phyloP scores from a whole-genome alignment of 805 yeast species.

The Jamesozyma jinghongensis region DNA sequence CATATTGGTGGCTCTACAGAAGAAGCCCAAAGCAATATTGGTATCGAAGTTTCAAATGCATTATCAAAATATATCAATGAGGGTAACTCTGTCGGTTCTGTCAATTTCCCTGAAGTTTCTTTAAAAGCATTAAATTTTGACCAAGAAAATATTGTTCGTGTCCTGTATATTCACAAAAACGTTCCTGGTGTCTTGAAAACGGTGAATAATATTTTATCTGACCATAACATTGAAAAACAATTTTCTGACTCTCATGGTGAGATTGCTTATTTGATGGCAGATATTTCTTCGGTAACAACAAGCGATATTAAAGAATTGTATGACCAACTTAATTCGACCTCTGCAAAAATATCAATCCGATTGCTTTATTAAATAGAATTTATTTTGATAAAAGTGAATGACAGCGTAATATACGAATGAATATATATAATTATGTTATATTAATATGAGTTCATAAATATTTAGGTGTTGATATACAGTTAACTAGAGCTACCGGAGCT shows the following conservation, averaged over 20 bases:
- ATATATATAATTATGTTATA: too few relatives aligned
- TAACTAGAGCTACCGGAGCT: too few relatives aligned
- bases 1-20: conserved; percentile 98
- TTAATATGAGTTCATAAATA: too few relatives aligned
- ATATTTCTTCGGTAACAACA: conserved; percentile 72
- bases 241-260: conserved; percentile 92
- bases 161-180: conserved; percentile 89
- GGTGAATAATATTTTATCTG: conserved; percentile 87
- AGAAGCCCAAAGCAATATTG: conserved; percentile 96
- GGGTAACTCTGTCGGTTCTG: conserved; percentile 90
- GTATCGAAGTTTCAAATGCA: conserved; percentile 82
- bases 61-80: conserved; percentile 86
- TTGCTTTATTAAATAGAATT: conserved; percentile 53
- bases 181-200: conserved; percentile 97
- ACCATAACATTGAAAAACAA: conserved; percentile 94
- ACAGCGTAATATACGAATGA: too few relatives aligned
- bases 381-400: too few relatives aligned
- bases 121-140: conserved; percentile 78
- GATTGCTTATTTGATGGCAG: conserved; percentile 95
- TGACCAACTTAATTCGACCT: conserved; percentile 76
- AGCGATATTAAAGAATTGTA: conserved; percentile 76
- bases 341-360: conserved; percentile 83
- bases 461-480: too few relatives aligned
- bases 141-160: conserved; percentile 80
- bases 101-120: conserved; percentile 96